Conservation (phyloP, 2,329 filamentous ascomycete genomes). For the Colletotrichum liaoningense region DNA sequence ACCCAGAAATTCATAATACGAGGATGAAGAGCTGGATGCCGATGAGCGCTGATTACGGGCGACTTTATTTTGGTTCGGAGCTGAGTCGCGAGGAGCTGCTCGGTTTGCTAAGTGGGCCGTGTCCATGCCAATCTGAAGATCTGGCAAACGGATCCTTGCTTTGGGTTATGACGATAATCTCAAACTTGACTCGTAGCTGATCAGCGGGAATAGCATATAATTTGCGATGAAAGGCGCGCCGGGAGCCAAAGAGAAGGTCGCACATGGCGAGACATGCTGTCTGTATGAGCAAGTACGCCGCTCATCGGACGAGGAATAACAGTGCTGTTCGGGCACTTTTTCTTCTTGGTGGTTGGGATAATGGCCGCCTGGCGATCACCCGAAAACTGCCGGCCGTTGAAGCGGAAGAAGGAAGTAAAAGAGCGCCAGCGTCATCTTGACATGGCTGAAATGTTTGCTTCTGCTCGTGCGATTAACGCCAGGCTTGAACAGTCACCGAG, state of each 20-base stretch:
- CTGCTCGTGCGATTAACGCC: conserved; percentile 18
- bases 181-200: conserved; percentile 22
- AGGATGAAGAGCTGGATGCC: background rate
- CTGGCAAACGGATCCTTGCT: background rate
- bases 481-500: conserved; percentile 2
- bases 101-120: conserved; percentile 3
- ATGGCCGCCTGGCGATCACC: background rate
- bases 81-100: conserved; percentile 9
- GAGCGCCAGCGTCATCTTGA: conserved; percentile 13
- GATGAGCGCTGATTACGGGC: background rate
- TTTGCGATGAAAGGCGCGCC: background rate
- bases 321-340: no score
- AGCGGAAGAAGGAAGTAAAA: background rate
- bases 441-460: conserved; percentile 29
- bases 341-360: background rate
- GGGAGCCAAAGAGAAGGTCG: background rate
- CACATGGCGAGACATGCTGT: conserved; percentile 21
- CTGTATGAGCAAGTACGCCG: conserved; percentile 15
- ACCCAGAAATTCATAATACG: background rate
- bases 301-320: no score
- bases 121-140: conserved; percentile 19
- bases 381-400: conserved; percentile 24
- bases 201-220: background rate
- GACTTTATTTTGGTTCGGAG: background rate
- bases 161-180: conserved; percentile 20